A percentile compares a stretch with the other conserved stretches of the same genome.
Evolutionary conservation across 1,284 basidiomycete species (phyloP).

Genomic region (Stygiomarasmius scandens): DNA sequence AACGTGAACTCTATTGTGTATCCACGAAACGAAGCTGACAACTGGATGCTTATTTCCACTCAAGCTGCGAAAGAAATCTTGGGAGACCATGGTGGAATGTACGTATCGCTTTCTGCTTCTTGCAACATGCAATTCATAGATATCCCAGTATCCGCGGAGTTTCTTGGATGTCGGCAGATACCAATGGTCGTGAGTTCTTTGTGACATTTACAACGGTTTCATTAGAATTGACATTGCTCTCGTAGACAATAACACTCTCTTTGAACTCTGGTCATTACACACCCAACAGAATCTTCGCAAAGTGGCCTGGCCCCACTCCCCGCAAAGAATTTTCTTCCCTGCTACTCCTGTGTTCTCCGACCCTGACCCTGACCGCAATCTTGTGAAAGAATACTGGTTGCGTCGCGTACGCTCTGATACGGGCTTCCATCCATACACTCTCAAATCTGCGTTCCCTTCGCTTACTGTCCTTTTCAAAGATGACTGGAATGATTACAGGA

Average conservation of each 20-base stretch:
- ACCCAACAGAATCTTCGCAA: constrained; percentile 55
- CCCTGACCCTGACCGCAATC: constrained; percentile 43
- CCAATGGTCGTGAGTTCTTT: constrained; percentile 45
- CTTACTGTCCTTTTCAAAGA: constrained; percentile 67
- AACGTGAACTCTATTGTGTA: constrained; percentile 47
- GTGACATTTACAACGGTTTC: background rate
- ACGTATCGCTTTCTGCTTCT: constrained; percentile 24
- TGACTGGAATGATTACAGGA: constrained; percentile 77
- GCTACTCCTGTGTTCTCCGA: constrained; percentile 61
- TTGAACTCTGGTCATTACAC: constrained; percentile 81
- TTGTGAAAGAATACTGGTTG: constrained; percentile 42
- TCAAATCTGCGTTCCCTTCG: constrained; percentile 73
- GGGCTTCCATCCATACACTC: constrained; percentile 65
- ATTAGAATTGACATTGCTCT: constrained; percentile 12
- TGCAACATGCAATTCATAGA: constrained; percentile 15
- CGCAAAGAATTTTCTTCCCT: constrained; percentile 70
- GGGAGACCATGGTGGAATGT: constrained; percentile 61
- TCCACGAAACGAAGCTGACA: constrained; percentile 47
- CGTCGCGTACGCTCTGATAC: constrained; percentile 48
- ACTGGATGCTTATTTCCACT: constrained; percentile 65
- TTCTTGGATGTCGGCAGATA: constrained; percentile 58
- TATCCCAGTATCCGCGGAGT: constrained; percentile 52
- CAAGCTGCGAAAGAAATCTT: constrained; percentile 53
- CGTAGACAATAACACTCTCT: constrained; percentile 68
- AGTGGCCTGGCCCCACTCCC: constrained; percentile 62